Percentiles rank a stretch among this genome's conserved stretches.
These are phyloP conservation scores for Pseudonitzschia pungens DNA, from an alignment of 108 stramenopile genomes.

Conservation along the genomic window DNA sequence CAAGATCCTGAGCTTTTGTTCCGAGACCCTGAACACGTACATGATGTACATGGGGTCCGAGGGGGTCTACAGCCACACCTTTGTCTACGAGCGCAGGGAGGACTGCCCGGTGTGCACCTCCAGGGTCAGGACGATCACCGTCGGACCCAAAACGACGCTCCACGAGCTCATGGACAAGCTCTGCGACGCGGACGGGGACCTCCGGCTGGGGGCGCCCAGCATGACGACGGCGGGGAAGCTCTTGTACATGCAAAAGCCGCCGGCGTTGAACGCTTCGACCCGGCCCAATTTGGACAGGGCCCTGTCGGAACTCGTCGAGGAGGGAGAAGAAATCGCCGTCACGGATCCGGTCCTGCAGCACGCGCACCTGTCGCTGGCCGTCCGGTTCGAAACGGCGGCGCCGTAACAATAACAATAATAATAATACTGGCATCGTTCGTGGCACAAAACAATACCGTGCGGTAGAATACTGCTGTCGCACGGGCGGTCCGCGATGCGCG, in stretches of 20 bases:
- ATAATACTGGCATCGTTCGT: no score
- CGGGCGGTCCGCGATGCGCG: no score
- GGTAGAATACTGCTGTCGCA: no score
- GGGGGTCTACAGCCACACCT: constrained; percentile 88
- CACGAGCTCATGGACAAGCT: constrained; percentile 75
- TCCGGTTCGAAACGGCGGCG: constrained; percentile 23
- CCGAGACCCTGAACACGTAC: constrained; percentile 95
- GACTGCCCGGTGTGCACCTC: constrained; percentile 90
- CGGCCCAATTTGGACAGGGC: constrained; percentile 86
- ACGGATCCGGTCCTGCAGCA: constrained; percentile 75
- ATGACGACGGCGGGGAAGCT: constrained; percentile 71
- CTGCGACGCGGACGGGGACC: constrained; percentile 53
- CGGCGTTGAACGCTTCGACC: constrained; percentile 82
- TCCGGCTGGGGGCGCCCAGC: constrained; percentile 87
- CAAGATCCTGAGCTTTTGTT: constrained; percentile 90
- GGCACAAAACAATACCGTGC: no score
- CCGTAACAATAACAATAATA: no score
- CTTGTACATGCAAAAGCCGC: constrained; percentile 93
- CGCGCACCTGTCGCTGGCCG: constrained; percentile 38
- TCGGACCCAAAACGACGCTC: constrained; percentile 54
- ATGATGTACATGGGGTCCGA: constrained; percentile 90
- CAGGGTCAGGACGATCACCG: constrained; percentile 53
- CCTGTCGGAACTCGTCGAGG: constrained; percentile 72
- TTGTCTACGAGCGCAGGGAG: constrained; percentile 83
- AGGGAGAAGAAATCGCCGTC: constrained; percentile 89